Conservation (phyloP, 108 stramenopile species). For the Nitzschia sp. region DNA sequence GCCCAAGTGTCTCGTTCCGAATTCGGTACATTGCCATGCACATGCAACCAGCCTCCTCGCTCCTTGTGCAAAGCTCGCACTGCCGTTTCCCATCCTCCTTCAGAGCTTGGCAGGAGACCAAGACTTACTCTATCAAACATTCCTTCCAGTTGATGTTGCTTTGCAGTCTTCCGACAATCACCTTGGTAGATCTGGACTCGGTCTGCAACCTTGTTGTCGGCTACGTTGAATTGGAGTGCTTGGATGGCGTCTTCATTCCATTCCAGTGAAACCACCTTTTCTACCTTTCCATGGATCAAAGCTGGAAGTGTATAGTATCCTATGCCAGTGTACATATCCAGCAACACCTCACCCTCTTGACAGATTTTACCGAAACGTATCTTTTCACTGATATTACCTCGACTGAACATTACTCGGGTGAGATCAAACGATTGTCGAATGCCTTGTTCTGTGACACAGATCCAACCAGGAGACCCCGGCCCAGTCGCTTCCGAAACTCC, state of each 20-base stretch:
- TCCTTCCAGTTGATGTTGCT: conserved; percentile 31
- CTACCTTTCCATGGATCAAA: conserved; percentile 67
- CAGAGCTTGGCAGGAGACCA: conserved; percentile 90
- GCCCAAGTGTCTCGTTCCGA: conserved; percentile 63
- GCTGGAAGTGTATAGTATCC: conserved; percentile 96
- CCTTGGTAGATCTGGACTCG: conserved; percentile 66
- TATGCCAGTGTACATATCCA: conserved; percentile 96
- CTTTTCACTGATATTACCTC: conserved; percentile 93
- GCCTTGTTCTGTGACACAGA: conserved; percentile 90
- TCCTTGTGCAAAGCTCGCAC: conserved; percentile 56
- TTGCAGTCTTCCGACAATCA: conserved; percentile 65
- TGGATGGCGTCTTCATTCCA: conserved; percentile 86
- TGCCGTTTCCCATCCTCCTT: conserved; percentile 89
- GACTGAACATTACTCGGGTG: conserved; percentile 92
- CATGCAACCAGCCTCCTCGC: conserved; percentile 82
- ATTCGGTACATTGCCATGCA: conserved; percentile 89
- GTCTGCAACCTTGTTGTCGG: conserved; percentile 70
- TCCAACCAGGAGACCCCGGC: conserved; percentile 71
- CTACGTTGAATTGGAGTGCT: conserved; percentile 79
- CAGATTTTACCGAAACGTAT: conserved; percentile 81
- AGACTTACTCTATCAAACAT: conserved; percentile 87
- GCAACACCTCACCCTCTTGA: conserved; percentile 63
- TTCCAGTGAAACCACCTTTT: conserved; percentile 81
- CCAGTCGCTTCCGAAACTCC: conserved; percentile 32
- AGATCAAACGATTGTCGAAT: conserved; percentile 89